Evolutionary conservation across 2,329 filamentous ascomycete genomes (phyloP).

Genomic region (Raffaelea ambrosiae): DNA sequence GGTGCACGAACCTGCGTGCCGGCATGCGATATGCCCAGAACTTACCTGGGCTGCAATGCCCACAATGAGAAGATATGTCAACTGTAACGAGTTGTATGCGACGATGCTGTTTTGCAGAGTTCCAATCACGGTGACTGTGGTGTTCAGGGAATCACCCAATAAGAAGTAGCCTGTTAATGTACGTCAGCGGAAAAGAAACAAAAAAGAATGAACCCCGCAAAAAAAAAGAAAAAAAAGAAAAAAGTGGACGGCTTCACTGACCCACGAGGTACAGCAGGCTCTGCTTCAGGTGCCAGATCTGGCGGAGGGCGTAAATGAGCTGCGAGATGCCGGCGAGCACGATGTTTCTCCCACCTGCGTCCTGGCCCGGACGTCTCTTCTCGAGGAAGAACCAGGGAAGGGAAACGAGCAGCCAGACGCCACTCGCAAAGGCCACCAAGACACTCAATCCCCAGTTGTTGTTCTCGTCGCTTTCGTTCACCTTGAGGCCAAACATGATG

Average conservation of each 20-base stretch:
- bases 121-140: slow-evolving; percentile 13
- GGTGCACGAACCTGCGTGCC: too few relatives aligned
- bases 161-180: slow-evolving; percentile 15
- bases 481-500: slow-evolving; percentile 1
- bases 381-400: slow-evolving; percentile 16
- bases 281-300: slow-evolving; percentile 12
- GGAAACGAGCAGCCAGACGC: slow-evolving; percentile 6
- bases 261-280: slow-evolving; percentile 13
- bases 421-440: background rate
- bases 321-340: background rate
- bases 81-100: slow-evolving; percentile 13
- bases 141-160: slow-evolving; percentile 14
- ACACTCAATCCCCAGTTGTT: slow-evolving; percentile 3
- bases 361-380: slow-evolving; percentile 15
- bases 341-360: slow-evolving; percentile 4
- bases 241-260: background rate
- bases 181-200: background rate
- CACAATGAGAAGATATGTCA: slow-evolving; percentile 3
- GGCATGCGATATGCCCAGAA: too few relatives aligned
- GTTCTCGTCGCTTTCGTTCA: background rate
- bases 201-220: background rate
- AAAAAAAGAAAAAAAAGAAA: background rate
- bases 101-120: slow-evolving; percentile 16
- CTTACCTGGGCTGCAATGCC: background rate
- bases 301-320: background rate